Evolutionary conservation across 768 basidiomycete genomes (phyloP).

Genomic region (Mycena capillaripes): DNA sequence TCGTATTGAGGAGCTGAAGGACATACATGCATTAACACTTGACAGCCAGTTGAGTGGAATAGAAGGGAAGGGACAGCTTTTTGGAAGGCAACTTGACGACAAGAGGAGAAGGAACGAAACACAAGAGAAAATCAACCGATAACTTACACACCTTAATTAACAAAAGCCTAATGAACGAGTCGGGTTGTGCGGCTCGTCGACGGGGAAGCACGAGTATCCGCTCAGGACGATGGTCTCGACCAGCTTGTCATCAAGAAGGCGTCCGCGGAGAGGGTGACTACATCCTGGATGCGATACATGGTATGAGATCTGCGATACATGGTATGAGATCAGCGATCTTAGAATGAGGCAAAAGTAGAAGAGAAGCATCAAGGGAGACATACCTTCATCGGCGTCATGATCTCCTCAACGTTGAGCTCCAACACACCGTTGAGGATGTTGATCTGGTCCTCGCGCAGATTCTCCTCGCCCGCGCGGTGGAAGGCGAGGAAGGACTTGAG

Average conservation of each 20-base stretch:
- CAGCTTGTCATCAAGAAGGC: slow-evolving; percentile 33
- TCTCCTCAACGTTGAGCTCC: slow-evolving; percentile 77
- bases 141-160: slow-evolving; percentile 75
- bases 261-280: slow-evolving; percentile 84
- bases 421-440: no score
- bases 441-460: no score
- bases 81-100: no score
- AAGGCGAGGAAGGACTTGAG: no score
- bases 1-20: slow-evolving; percentile 91
- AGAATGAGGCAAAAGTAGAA: no score
- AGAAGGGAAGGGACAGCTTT: no score
- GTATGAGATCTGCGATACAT: no score
- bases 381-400: slow-evolving; percentile 85
- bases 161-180: slow-evolving; percentile 73
- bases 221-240: slow-evolving; percentile 20
- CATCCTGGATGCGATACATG: slow-evolving; percentile 72
- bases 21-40: no score
- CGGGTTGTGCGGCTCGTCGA: slow-evolving; percentile 67
- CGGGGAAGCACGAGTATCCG: slow-evolving; percentile 81
- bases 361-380: slow-evolving; percentile 7
- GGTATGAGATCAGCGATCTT: no score
- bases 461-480: no score
- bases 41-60: no score
- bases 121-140: no score
- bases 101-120: slow-evolving; percentile 48